These are phyloP conservation scores for Furculomyces boomerangus DNA, from an alignment of 371 early-diverging fungal species.

Conservation along the genomic window DNA sequence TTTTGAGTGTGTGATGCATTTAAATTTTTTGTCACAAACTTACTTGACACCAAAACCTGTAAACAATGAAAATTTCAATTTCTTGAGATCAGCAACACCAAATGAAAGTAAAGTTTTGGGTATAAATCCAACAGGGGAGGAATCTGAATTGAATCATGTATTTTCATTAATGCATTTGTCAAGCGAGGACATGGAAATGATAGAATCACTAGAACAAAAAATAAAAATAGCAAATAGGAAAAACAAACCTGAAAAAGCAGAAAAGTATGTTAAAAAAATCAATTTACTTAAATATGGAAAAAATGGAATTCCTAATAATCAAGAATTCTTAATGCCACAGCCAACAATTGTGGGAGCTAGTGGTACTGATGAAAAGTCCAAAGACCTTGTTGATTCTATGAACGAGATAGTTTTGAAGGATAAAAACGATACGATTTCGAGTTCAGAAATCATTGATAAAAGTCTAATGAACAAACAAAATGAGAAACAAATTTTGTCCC, in stretches of 20 bases:
- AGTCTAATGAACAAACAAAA: not conserved
- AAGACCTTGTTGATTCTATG: not conserved
- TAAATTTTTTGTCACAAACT: too few species aligned
- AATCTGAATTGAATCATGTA: too few species aligned
- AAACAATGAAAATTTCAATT: too few species aligned
- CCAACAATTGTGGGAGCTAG: too few species aligned
- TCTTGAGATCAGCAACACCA: too few species aligned
- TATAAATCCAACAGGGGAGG: not conserved
- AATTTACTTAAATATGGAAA: not conserved
- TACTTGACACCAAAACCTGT: too few species aligned
- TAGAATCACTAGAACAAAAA: constrained; percentile 90
- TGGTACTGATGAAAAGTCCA: too few species aligned
- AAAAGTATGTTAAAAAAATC: constrained; percentile 65
- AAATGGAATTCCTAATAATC: not conserved
- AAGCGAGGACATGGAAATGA: constrained; percentile 64
- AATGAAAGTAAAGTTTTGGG: too few species aligned
- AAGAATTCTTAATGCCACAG: not conserved
- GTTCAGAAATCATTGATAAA: not conserved
- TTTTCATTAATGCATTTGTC: constrained; percentile 5
- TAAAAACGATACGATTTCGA: not conserved
- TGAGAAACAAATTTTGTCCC: too few species aligned
- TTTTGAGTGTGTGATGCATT: too few species aligned
- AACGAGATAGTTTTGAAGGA: not conserved
- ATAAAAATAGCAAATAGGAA: constrained; percentile 90
- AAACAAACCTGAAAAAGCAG: constrained; percentile 71